phyloP scores from a whole-genome alignment of 169 alveolate species.

The Eimeria sp. region DNA sequence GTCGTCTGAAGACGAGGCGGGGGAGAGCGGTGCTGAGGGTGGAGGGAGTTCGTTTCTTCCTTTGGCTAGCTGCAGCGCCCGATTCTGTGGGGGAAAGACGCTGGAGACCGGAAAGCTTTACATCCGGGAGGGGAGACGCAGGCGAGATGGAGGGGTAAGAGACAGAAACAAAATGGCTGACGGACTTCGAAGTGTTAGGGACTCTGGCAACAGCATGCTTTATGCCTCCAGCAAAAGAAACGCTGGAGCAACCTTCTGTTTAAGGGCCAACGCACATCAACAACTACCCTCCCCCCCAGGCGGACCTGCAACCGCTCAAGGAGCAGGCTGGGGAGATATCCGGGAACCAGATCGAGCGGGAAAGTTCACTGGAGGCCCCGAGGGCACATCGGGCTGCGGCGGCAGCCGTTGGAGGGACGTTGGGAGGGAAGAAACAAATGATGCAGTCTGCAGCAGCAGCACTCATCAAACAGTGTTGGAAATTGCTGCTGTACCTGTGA shows the following conservation, averaged over 20 bases:
- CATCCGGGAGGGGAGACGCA: conserved; percentile 30
- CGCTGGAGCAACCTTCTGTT: conserved; percentile 35
- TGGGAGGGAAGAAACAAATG: conserved; percentile 16
- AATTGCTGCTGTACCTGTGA: conserved; percentile 81
- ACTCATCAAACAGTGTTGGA: conserved; percentile 20
- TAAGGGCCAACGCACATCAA: conserved; percentile 51
- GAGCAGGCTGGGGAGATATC: conserved; percentile 33
- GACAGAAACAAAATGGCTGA: conserved; percentile 42
- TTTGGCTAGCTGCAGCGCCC: conserved; percentile 35
- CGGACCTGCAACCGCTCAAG: not conserved
- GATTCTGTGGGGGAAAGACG: conserved; percentile 47
- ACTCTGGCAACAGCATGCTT: not conserved
- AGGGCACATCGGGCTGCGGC: conserved; percentile 25
- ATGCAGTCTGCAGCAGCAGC: conserved; percentile 15
- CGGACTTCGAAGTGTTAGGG: conserved; percentile 7
- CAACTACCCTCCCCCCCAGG: conserved; percentile 1
- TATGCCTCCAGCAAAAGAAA: conserved; percentile 22
- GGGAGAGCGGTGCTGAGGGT: conserved; percentile 65
- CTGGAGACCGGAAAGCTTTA: not conserved
- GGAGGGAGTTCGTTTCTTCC: conserved; percentile 9
- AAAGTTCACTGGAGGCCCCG: conserved; percentile 33
- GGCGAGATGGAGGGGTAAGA: conserved; percentile 12
- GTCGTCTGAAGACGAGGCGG: conserved; percentile 70
- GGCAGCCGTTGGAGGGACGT: conserved; percentile 65
- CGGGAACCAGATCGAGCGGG: not conserved